These are phyloP conservation scores for Celoporthe dispersa DNA, from an alignment of 2,329 filamentous ascomycete species.

Conservation along the genomic window DNA sequence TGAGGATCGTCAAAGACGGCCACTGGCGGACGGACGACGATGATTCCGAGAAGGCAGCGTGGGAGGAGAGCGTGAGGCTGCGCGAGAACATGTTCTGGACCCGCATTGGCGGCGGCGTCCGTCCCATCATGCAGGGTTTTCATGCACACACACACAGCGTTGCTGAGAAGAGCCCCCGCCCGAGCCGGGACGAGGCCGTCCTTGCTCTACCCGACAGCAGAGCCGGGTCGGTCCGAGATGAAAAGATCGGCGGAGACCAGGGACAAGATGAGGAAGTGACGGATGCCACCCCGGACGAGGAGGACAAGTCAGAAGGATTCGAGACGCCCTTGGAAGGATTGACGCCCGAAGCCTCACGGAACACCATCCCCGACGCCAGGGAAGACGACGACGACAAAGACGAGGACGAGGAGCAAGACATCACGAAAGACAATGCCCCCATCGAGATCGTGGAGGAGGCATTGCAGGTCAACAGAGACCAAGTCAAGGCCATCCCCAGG, in stretches of 20 bases:
- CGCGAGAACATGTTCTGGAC: constrained; percentile 98
- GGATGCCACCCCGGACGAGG: constrained; percentile 2
- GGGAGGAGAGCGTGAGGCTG: constrained; percentile 91
- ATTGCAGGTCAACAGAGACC: neutral
- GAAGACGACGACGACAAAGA: neutral
- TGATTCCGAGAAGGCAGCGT: constrained; percentile 83
- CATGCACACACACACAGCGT: constrained; percentile 36
- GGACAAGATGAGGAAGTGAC: neutral
- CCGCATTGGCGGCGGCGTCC: constrained; percentile 85
- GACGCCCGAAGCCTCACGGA: neutral
- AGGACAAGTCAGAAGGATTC: constrained; percentile 21
- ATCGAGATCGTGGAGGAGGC: neutral
- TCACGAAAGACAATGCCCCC: neutral
- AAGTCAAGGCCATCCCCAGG: constrained; percentile 9
- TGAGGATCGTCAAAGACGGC: constrained; percentile 89
- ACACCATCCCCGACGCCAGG: neutral
- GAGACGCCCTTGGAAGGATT: constrained; percentile 22
- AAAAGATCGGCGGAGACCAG: neutral
- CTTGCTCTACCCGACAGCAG: constrained; percentile 1
- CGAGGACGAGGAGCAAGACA: constrained; percentile 10
- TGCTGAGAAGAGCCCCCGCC: constrained; percentile 34
- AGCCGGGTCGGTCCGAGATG: constrained; percentile 12
- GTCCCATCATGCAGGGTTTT: constrained; percentile 58
- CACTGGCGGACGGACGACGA: constrained; percentile 85
- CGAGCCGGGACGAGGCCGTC: constrained; percentile 31